A percentile compares a stretch with the other conserved stretches of the same genome.
These are phyloP conservation scores for Metarhizium brunneum DNA, from an alignment of 2,329 filamentous ascomycete species.

Conservation along the genomic window DNA sequence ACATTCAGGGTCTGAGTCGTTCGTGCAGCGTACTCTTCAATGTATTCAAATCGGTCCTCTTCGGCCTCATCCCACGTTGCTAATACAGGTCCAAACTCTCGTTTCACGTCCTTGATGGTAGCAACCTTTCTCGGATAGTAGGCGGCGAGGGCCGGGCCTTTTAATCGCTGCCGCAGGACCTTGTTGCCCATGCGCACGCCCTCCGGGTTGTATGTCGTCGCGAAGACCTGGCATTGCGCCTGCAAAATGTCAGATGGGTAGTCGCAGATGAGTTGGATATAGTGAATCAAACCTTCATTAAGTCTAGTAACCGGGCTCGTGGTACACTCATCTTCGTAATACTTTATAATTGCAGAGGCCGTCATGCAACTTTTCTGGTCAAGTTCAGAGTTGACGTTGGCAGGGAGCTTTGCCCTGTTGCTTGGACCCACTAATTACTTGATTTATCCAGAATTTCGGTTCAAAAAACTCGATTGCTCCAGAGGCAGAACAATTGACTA, in stretches of 20 bases:
- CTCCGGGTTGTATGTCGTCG: conserved; percentile 81
- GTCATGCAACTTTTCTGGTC: not conserved
- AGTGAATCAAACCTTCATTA: conserved; percentile 61
- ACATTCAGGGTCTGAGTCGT: not conserved
- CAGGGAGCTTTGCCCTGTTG: not conserved
- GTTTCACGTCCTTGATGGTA: conserved; percentile 65
- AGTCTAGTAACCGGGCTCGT: conserved; percentile 54
- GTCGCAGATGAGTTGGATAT: not conserved
- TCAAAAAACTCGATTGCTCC: not conserved
- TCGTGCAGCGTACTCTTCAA: conserved; percentile 47
- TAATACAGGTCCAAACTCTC: conserved; percentile 56
- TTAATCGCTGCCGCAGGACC: conserved; percentile 78
- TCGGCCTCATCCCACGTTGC: conserved; percentile 67
- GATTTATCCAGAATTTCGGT: not conserved
- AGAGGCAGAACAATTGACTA: not conserved
- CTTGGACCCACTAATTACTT: not conserved
- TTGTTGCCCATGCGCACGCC: conserved; percentile 80
- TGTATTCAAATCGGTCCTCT: conserved; percentile 68
- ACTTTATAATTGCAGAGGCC: conserved; percentile 15
- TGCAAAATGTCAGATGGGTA: conserved; percentile 28
- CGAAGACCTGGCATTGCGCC: conserved; percentile 89
- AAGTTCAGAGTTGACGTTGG: not conserved
- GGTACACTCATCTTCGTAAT: conserved; percentile 50
- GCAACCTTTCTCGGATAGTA: conserved; percentile 79
- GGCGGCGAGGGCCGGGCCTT: conserved; percentile 69